These are phyloP conservation scores for Oenanthe sinensis DNA, from an alignment of 129 eudicot species.

Conservation along the genomic window DNA sequence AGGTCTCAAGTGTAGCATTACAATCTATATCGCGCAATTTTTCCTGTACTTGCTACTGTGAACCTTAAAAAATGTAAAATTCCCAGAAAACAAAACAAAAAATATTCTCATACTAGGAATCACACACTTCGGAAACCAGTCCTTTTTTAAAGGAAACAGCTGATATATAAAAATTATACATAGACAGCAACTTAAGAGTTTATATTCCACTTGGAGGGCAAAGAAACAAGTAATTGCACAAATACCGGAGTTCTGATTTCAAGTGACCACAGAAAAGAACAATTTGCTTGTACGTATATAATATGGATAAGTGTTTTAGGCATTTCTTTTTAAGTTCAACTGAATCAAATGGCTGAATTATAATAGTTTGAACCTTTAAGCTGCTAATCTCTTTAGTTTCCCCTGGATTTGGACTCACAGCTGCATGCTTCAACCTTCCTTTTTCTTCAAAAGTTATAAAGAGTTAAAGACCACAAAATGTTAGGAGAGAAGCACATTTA, in stretches of 20 bases:
- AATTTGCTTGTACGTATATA: background rate
- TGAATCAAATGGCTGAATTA: slow-evolving; percentile 1
- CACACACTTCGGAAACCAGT: background rate
- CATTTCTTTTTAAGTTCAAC: background rate
- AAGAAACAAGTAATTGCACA: background rate
- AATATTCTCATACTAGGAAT: background rate
- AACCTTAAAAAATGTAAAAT: background rate
- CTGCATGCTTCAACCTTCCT: slow-evolving; percentile 73
- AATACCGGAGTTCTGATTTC: background rate
- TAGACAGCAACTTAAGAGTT: background rate
- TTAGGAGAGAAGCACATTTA: slow-evolving; percentile 8
- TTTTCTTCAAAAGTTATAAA: slow-evolving; percentile 42
- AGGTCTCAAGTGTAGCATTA: background rate
- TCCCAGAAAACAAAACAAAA: background rate
- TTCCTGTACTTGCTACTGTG: background rate
- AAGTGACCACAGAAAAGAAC: no score
- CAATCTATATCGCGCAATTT: background rate
- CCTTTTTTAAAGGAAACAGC: background rate
- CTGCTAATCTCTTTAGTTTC: slow-evolving; percentile 65
- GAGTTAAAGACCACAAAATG: background rate
- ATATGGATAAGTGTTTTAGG: background rate
- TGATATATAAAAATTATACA: background rate
- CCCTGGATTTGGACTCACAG: slow-evolving; percentile 68
- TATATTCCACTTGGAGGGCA: background rate
- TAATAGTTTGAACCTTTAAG: slow-evolving; percentile 47